A percentile compares a stretch with the other conserved stretches of the same genome.
These are phyloP conservation scores for Fagus crenata DNA, from an alignment of 306 rosid genomes.

Conservation along the genomic window DNA sequence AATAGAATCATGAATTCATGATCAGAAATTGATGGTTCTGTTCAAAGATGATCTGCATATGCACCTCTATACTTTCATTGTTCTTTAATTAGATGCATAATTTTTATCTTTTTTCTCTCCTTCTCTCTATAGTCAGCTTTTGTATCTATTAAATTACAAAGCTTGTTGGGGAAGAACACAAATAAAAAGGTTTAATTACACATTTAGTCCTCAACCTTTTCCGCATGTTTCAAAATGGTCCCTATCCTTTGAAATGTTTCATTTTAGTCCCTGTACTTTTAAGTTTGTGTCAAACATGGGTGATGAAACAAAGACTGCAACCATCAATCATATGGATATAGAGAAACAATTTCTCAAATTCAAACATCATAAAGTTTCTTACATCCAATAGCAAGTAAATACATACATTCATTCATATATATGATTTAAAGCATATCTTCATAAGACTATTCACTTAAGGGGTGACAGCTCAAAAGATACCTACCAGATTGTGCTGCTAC, in stretches of 20 bases:
- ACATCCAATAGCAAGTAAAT: not conserved
- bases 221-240: too few species aligned
- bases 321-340: not conserved
- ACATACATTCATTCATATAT: not conserved
- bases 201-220: too few species aligned
- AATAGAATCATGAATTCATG: not conserved
- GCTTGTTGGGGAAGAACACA: too few species aligned
- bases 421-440: constrained; percentile 21
- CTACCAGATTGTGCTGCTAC: constrained; percentile 45
- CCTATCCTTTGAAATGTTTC: too few species aligned
- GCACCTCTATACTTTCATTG: not conserved
- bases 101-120: not conserved
- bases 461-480: constrained; percentile 26
- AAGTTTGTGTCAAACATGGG: too few species aligned
- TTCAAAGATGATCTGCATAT: not conserved
- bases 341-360: not conserved
- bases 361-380: not conserved
- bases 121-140: not conserved
- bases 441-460: constrained; percentile 2
- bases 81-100: not conserved
- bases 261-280: too few species aligned
- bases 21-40: not conserved
- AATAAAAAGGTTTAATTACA: not conserved
- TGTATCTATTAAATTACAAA: not conserved
- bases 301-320: not conserved